phyloP scores from a whole-genome alignment of 2,329 filamentous ascomycete genomes.

The Sporothrix phasma region DNA sequence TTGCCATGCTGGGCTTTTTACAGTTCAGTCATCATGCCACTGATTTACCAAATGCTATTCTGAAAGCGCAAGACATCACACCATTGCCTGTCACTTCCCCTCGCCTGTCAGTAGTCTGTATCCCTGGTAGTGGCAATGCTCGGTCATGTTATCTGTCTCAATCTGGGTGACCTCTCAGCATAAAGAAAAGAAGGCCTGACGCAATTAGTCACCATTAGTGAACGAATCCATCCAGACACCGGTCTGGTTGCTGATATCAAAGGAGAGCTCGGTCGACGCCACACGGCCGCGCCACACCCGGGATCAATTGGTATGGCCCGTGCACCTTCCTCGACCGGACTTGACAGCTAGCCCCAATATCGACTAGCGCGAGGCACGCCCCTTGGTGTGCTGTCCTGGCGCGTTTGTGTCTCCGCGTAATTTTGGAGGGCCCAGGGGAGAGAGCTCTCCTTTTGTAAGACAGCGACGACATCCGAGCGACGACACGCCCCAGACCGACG shows the following conservation, averaged over 20 bases:
- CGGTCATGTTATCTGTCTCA: not conserved
- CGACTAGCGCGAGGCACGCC: slow-evolving; percentile 13
- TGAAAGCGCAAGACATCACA: too few species aligned
- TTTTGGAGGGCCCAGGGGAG: slow-evolving; percentile 1
- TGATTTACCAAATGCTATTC: not conserved
- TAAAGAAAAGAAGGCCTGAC: not conserved
- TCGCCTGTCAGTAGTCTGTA: not conserved
- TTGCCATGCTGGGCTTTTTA: too few species aligned
- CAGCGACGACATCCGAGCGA: slow-evolving; percentile 1
- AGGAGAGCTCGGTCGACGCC: not conserved
- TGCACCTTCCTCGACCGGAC: not conserved
- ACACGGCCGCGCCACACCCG: not conserved
- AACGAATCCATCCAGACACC: not conserved
- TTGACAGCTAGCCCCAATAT: not conserved
- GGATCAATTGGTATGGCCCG: not conserved
- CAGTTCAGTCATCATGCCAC: too few species aligned
- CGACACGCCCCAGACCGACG: not conserved
- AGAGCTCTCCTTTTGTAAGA: slow-evolving; percentile 8
- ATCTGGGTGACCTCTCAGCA: not conserved
- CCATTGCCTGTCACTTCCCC: too few species aligned
- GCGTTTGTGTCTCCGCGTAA: slow-evolving; percentile 13
- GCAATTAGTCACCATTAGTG: not conserved
- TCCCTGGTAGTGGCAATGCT: not conserved
- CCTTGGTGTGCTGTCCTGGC: slow-evolving; percentile 10
- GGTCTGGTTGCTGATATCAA: not conserved